Conservation (phyloP, 108 stramenopile species). For the Skeletonema grethae region DNA sequence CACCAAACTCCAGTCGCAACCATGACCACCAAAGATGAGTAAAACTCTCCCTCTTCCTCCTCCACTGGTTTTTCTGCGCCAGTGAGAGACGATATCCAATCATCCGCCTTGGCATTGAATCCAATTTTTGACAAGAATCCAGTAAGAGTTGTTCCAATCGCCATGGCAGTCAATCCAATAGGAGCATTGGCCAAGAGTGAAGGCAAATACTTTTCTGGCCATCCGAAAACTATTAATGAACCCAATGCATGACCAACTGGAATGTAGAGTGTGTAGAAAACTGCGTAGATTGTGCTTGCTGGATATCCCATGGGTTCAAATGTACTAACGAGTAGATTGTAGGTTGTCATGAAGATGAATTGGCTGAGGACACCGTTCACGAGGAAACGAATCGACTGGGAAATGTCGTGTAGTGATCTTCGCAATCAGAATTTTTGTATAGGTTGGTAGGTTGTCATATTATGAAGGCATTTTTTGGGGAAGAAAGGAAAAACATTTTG, state of each 20-base stretch:
- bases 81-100: constrained; percentile 39
- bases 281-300: constrained; percentile 76
- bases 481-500: neutral
- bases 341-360: constrained; percentile 74
- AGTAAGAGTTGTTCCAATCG: constrained; percentile 67
- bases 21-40: constrained; percentile 80
- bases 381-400: constrained; percentile 79
- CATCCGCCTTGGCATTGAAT: constrained; percentile 62
- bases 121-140: constrained; percentile 70
- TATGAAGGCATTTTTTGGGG: too few species aligned
- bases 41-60: constrained; percentile 75
- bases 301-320: constrained; percentile 57
- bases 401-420: constrained; percentile 62
- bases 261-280: constrained; percentile 77
- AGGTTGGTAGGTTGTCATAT: neutral
- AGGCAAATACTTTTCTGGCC: constrained; percentile 79
- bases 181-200: constrained; percentile 78
- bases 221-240: constrained; percentile 82
- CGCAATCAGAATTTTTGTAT: constrained; percentile 1
- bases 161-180: constrained; percentile 84
- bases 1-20: constrained; percentile 81
- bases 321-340: constrained; percentile 65
- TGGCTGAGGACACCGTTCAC: constrained; percentile 72
- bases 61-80: constrained; percentile 7
- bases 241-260: constrained; percentile 73